Evolutionary conservation across 768 basidiomycete species (phyloP).

Genomic region (Lactifluus piperatus): DNA sequence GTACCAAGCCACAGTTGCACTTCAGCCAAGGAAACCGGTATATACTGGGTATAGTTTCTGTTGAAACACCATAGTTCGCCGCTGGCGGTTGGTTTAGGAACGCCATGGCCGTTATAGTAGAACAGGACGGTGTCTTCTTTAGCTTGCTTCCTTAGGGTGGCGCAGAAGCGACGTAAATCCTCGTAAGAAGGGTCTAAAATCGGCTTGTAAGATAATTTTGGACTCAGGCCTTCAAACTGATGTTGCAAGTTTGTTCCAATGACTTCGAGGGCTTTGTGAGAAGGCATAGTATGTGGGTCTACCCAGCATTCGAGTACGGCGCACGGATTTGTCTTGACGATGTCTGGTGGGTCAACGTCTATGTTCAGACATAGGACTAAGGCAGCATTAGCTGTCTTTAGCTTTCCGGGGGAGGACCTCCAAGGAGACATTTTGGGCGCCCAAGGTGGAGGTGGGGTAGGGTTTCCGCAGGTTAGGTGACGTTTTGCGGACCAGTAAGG

Average conservation of each 20-base stretch:
- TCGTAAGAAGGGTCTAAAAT: slow-evolving; percentile 93
- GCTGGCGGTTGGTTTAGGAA: slow-evolving; percentile 91
- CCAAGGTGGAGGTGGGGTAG: slow-evolving; percentile 59
- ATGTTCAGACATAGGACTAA: slow-evolving; percentile 92
- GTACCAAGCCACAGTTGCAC: slow-evolving; percentile 90
- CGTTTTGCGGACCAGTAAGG: slow-evolving; percentile 86
- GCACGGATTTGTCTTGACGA: slow-evolving; percentile 95
- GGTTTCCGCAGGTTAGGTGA: slow-evolving; percentile 86
- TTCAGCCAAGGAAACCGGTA: slow-evolving; percentile 90
- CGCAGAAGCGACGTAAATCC: slow-evolving; percentile 83
- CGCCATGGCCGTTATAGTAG: slow-evolving; percentile 98
- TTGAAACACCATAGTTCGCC: slow-evolving; percentile 99
- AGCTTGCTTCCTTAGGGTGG: slow-evolving; percentile 73
- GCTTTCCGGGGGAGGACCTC: slow-evolving; percentile 75
- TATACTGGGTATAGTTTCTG: slow-evolving; percentile 94
- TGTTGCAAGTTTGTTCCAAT: slow-evolving; percentile 90
- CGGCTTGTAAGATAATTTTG: slow-evolving; percentile 90
- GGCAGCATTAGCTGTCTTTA: slow-evolving; percentile 86
- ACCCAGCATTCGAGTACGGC: slow-evolving; percentile 96
- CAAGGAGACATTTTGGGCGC: slow-evolving; percentile 63
- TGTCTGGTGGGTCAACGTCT: slow-evolving; percentile 94
- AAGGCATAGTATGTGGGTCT: slow-evolving; percentile 87
- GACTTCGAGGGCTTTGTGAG: slow-evolving; percentile 87
- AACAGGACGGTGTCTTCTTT: slow-evolving; percentile 92
- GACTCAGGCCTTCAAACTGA: slow-evolving; percentile 92